phyloP scores from a whole-genome alignment of 202 grass and related monocot genomes.

The Eragrostis tef region DNA sequence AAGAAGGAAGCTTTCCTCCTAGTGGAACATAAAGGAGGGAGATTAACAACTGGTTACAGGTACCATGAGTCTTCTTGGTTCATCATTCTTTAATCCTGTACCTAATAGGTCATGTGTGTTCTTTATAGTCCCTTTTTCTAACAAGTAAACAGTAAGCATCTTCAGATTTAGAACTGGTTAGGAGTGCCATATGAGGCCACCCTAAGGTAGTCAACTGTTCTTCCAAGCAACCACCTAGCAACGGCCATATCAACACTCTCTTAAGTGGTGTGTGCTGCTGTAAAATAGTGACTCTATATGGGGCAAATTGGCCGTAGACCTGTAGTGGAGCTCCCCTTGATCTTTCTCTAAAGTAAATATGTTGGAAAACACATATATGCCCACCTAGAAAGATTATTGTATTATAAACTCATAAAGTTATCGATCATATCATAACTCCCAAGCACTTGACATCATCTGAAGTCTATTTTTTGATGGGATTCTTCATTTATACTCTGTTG shows the following conservation, averaged over 20 bases:
- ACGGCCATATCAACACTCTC: background rate
- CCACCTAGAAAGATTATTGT: background rate
- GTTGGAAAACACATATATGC: background rate
- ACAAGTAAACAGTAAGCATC: conserved; percentile 26
- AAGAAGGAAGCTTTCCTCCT: conserved; percentile 49
- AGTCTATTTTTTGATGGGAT: background rate
- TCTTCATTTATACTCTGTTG: background rate
- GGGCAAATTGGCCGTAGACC: conserved; percentile 6
- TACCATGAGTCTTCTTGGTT: conserved; percentile 38
- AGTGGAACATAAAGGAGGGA: conserved; percentile 61
- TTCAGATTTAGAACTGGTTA: conserved; percentile 22
- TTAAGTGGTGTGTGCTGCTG: background rate
- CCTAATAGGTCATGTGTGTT: conserved; percentile 45
- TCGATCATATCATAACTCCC: background rate
- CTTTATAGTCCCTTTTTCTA: conserved; percentile 22
- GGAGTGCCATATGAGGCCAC: conserved; percentile 22
- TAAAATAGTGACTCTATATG: conserved; percentile 14
- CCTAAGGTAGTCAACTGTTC: conserved; percentile 23
- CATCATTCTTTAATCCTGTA: conserved; percentile 34
- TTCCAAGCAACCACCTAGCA: conserved; percentile 20
- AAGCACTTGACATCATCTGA: background rate
- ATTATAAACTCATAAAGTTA: background rate
- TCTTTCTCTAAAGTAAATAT: background rate
- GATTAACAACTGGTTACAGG: conserved; percentile 49
- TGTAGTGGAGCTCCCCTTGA: conserved; percentile 42